A percentile compares a stretch with the other conserved stretches of the same genome.
These are phyloP conservation scores for Aspergillus cavernicola DNA, from an alignment of 495 filamentous ascomycete genomes.

Conservation along the genomic window DNA sequence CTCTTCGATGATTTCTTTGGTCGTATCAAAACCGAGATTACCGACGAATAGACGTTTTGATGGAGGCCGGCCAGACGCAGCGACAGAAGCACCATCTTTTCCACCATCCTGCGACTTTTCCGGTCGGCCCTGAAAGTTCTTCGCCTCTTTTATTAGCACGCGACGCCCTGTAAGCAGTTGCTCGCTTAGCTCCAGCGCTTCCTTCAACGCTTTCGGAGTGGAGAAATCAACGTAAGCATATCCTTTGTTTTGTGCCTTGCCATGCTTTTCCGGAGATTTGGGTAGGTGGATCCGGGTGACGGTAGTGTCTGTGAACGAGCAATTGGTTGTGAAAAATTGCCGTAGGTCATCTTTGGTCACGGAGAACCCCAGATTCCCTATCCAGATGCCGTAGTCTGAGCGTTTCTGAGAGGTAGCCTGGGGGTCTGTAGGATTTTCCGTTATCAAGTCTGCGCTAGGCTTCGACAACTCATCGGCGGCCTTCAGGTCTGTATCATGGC, in stretches of 20 bases:
- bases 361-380: conserved; percentile 88
- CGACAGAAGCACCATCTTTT: conserved; percentile 25
- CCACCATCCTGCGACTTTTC: conserved; percentile 50
- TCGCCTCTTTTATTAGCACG: conserved; percentile 87
- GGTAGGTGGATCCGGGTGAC: conserved; percentile 88
- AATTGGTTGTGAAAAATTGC: conserved; percentile 70
- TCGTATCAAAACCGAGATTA: conserved; percentile 81
- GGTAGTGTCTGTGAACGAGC: conserved; percentile 56
- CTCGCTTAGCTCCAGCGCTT: conserved; percentile 77
- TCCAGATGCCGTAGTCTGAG: conserved; percentile 84
- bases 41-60: conserved; percentile 85
- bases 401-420: conserved; percentile 50
- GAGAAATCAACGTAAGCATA: conserved; percentile 96
- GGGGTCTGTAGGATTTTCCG: conserved; percentile 30
- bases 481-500: conserved; percentile 20
- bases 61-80: conserved; percentile 52
- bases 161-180: conserved; percentile 68
- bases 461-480: conserved; percentile 8
- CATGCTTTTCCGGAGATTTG: conserved; percentile 38
- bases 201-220: conserved; percentile 57
- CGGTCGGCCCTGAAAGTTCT: conserved; percentile 77
- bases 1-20: conserved; percentile 70
- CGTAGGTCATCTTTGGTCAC: conserved; percentile 67
- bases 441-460: conserved; percentile 31
- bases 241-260: conserved; percentile 68